Conservation (phyloP, 345 rosid genomes). For the Salix caprea region DNA sequence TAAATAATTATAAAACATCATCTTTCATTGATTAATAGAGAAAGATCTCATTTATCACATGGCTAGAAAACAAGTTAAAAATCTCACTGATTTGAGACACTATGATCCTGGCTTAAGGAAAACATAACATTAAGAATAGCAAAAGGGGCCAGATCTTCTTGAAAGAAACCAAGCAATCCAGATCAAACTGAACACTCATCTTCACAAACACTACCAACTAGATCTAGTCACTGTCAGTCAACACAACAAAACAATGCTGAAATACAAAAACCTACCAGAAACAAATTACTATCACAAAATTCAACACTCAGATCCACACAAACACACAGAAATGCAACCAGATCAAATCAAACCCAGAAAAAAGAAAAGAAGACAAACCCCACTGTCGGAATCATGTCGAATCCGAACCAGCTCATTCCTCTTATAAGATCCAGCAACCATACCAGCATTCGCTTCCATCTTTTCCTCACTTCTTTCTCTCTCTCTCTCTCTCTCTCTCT, state of each 20-base stretch:
- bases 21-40: neutral
- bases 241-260: neutral
- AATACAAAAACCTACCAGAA: neutral
- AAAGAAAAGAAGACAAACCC: conserved; percentile 51
- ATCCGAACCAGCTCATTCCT: conserved; percentile 96
- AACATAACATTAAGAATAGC: neutral
- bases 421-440: conserved; percentile 99
- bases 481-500: neutral
- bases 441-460: conserved; percentile 92
- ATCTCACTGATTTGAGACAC: neutral
- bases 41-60: neutral
- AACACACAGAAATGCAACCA: neutral
- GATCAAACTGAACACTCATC: neutral
- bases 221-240: conserved; percentile 17
- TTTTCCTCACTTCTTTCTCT: too few species aligned
- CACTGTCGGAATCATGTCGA: conserved; percentile 92
- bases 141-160: neutral
- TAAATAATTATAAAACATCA: neutral
- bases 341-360: neutral
- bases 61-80: neutral
- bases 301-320: conserved; percentile 2
- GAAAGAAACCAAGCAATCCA: neutral
- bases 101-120: neutral
- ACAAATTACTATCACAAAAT: conserved; percentile 11
- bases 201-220: neutral